Percentiles rank a stretch among this genome's conserved stretches.
These are phyloP conservation scores for Umbelopsis sp. DNA, from an alignment of 192 early-diverging fungal species.

Conservation along the genomic window DNA sequence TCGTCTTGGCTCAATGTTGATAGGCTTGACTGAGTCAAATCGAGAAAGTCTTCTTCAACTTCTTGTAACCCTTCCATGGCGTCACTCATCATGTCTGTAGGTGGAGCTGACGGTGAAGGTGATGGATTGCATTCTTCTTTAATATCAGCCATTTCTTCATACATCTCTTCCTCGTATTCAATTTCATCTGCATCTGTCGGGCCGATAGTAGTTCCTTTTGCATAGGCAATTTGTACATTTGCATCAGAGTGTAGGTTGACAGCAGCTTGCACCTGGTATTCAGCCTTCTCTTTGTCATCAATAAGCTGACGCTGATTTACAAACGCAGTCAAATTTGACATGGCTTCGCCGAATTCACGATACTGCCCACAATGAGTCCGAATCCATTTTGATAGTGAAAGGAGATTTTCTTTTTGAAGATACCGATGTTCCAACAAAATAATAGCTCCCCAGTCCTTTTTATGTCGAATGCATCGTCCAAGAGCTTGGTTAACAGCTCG, in stretches of 20 bases:
- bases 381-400: slow-evolving; percentile 73
- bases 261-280: background rate
- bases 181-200: too few relatives aligned
- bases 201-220: too few relatives aligned
- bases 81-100: too few relatives aligned
- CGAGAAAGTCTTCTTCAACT: too few relatives aligned
- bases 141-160: too few relatives aligned
- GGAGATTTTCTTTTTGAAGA: slow-evolving; percentile 43
- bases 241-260: background rate
- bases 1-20: background rate
- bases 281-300: background rate
- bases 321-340: slow-evolving; percentile 11
- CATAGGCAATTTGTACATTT: too few relatives aligned
- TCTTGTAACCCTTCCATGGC: too few relatives aligned
- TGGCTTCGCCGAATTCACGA: slow-evolving; percentile 37
- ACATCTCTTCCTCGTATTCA: too few relatives aligned
- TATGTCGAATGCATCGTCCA: slow-evolving; percentile 41
- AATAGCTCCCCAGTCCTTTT: slow-evolving; percentile 60
- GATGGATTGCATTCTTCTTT: too few relatives aligned
- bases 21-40: background rate
- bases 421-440: slow-evolving; percentile 60
- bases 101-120: too few relatives aligned
- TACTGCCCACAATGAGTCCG: slow-evolving; percentile 31
- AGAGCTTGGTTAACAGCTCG: slow-evolving; percentile 43
- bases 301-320: background rate